Conservation (phyloP, 805 yeast genomes). For the Tetrapisispora fleetii region DNA sequence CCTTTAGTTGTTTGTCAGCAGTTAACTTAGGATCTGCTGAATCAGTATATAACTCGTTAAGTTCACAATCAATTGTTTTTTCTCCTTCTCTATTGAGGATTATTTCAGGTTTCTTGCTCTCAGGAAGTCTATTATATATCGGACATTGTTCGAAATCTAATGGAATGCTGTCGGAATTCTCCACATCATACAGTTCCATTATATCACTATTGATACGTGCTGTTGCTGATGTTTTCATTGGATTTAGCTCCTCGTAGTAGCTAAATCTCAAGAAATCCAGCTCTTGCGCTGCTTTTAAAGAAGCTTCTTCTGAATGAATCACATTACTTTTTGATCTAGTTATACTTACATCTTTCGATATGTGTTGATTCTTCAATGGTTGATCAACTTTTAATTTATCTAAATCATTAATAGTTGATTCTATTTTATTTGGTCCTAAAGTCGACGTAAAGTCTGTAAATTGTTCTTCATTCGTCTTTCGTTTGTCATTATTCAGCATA, state of each 20-base stretch:
- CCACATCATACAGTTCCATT: not conserved
- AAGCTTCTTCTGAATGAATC: not conserved
- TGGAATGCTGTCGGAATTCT: constrained; percentile 6
- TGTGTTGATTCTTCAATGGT: too few relatives aligned
- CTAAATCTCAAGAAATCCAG: constrained; percentile 2
- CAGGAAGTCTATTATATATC: not conserved
- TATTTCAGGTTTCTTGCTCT: not conserved
- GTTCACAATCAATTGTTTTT: constrained; percentile 3
- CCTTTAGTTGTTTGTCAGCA: constrained; percentile 20
- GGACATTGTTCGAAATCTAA: constrained; percentile 13
- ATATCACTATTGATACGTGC: not conserved
- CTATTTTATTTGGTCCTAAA: not conserved
- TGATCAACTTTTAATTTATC: not conserved
- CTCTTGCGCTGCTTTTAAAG: not conserved
- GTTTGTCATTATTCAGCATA: not conserved
- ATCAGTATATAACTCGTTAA: constrained; percentile 1
- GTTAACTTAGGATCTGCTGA: constrained; percentile 11
- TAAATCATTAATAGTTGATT: not conserved
- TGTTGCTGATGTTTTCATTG: not conserved
- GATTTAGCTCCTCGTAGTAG: not conserved
- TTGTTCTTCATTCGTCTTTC: not conserved
- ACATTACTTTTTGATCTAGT: not conserved
- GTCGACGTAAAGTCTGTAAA: not conserved
- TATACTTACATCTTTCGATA: not conserved
- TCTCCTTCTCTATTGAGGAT: constrained; percentile 6